Base-by-base conservation (phyloP, 108 stramenopile species). In the Nitzschia putrida region DNA sequence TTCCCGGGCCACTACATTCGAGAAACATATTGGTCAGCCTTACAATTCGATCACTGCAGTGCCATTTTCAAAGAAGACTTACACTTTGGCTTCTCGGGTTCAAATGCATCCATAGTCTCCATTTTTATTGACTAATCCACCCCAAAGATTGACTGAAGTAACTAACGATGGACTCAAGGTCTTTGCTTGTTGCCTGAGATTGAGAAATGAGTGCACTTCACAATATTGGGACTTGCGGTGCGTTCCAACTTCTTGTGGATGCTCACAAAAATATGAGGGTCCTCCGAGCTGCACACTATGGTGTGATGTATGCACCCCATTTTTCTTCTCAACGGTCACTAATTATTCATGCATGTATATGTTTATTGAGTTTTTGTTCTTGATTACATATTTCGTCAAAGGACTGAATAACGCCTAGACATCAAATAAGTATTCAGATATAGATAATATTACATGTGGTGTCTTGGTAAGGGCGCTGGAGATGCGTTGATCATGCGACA, bases 61-160 rank as follows among this genome's bases (percentile, higher is more conserved):
- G 60, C 16, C 66, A 0, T 14, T 40, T 9, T 34, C 7, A 8
- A 8, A 43, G 29, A 60, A 23, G 8, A 67, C 73, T 67, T 67
- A 74, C 73, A 59, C 11, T 69, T 61, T 25, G 13, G 40, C 42
- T 58, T 60, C 22, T 63, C 68, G 10, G 54, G 55, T n/a, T 67
- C 66, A 69, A 67, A 76, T 10, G 66, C 66, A 56, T 69, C 74
- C 38, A 76, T 24, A 44, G 67, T 40, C 16, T 76, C 74, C 74
- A 76, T 76, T 22, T 51, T 74, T 57, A n/a, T 71, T 56, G 4
- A 49, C 18, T 18, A 24, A 3, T 64, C 34, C 23, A 45, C 47
- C 11, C 61, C 47, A 20, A 11, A 21, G 45, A 25, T 5, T 12
- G 16, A 16, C 40, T 37, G 59, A 60, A n/a, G 23, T 56, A 21